Evolutionary conservation across 2,329 filamentous ascomycete genomes (phyloP).

Genomic region (Phialophora expanda): DNA sequence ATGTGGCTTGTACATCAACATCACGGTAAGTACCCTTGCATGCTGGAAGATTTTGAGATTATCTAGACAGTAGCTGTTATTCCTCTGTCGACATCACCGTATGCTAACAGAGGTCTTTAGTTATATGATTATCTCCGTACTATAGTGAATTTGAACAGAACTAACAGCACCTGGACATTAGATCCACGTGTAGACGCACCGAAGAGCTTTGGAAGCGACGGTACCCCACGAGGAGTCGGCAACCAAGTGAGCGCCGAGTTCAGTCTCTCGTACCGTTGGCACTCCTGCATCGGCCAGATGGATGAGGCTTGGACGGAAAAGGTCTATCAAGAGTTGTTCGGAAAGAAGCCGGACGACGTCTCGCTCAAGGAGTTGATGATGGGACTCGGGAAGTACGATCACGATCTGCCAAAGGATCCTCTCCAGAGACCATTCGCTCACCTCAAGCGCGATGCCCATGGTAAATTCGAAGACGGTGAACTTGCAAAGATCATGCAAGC

Average conservation of each 20-base stretch:
- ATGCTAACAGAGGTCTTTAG: background rate
- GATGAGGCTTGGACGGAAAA: slow-evolving; percentile 84
- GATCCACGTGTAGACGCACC: slow-evolving; percentile 75
- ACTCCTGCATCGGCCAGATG: slow-evolving; percentile 73
- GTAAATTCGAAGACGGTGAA: slow-evolving; percentile 75
- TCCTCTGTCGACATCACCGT: background rate
- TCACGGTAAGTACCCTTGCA: slow-evolving; percentile 61
- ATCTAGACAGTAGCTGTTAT: background rate
- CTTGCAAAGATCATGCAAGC: slow-evolving; percentile 71
- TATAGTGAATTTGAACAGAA: slow-evolving; percentile 73
- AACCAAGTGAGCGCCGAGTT: slow-evolving; percentile 87
- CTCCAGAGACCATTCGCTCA: slow-evolving; percentile 69
- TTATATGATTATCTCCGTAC: slow-evolving; percentile 73
- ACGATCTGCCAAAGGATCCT: slow-evolving; percentile 67
- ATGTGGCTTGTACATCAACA: slow-evolving; percentile 77
- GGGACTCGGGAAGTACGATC: slow-evolving; percentile 68
- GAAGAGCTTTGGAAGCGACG: slow-evolving; percentile 59
- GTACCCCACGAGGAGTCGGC: slow-evolving; percentile 72
- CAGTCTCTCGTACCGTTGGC: slow-evolving; percentile 86
- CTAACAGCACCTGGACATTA: slow-evolving; percentile 78
- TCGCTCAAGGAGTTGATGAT: slow-evolving; percentile 65
- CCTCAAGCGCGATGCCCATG: slow-evolving; percentile 67
- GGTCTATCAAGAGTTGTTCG: slow-evolving; percentile 67
- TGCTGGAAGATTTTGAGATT: background rate
- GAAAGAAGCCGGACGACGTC: slow-evolving; percentile 63